phyloP scores from a whole-genome alignment of 352 stramenopile species.

The Blastocystis sp. region DNA sequence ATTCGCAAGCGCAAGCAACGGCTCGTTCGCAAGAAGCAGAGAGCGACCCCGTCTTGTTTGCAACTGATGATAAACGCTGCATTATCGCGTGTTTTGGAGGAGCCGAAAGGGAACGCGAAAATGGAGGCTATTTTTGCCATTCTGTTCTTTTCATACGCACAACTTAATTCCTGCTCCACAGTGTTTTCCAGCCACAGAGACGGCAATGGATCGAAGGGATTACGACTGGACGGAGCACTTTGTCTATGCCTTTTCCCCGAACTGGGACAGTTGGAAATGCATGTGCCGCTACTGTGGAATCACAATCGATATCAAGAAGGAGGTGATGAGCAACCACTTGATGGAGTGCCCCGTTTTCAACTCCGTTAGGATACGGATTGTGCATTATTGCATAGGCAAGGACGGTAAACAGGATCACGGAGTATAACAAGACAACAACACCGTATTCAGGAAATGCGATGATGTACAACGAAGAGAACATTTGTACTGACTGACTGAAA shows the following conservation, averaged over 20 bases:
- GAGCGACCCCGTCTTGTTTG: neutral
- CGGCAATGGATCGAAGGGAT: neutral
- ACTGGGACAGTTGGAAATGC: neutral
- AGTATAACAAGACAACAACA: neutral
- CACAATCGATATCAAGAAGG: neutral
- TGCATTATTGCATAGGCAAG: neutral
- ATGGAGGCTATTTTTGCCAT: neutral
- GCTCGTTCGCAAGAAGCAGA: neutral
- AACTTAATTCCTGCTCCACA: neutral
- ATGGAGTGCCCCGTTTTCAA: neutral
- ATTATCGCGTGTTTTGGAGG: neutral
- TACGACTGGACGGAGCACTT: neutral
- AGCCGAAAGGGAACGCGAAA: neutral
- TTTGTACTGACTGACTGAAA: neutral
- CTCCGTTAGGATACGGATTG: neutral
- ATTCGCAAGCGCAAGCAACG: neutral
- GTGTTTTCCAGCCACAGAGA: neutral
- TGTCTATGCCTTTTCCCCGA: neutral
- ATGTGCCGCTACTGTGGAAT: neutral
- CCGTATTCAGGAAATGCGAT: neutral
- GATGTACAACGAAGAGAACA: neutral
- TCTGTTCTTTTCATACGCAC: neutral
- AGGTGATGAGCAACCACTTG: neutral
- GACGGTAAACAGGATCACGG: neutral
- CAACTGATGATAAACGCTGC: slow-evolving; percentile 7